phyloP scores from a whole-genome alignment of 371 early-diverging fungal species.

The Mucor velutinosus region DNA sequence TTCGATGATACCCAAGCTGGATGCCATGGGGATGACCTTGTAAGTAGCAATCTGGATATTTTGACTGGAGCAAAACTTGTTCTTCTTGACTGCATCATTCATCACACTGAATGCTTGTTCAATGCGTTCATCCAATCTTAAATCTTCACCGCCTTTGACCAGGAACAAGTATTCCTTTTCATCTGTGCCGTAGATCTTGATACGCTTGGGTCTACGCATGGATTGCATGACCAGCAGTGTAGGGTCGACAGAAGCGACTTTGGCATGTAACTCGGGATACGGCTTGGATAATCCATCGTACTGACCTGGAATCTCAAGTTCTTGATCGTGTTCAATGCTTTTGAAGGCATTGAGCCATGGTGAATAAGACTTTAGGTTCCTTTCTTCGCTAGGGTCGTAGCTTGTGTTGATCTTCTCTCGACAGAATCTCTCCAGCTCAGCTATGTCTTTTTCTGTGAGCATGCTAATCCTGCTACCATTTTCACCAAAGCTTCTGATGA shows the following conservation, averaged over 20 bases:
- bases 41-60: constrained; percentile 56
- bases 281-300: constrained; percentile 58
- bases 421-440: neutral
- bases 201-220: constrained; percentile 71
- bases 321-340: constrained; percentile 37
- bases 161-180: constrained; percentile 71
- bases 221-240: constrained; percentile 69
- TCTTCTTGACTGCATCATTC: constrained; percentile 67
- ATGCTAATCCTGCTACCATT: constrained; percentile 45
- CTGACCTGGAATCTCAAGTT: constrained; percentile 80
- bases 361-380: constrained; percentile 61
- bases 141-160: constrained; percentile 85
- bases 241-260: constrained; percentile 64
- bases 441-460: neutral
- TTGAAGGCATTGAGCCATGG: constrained; percentile 67
- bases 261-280: constrained; percentile 51
- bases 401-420: neutral
- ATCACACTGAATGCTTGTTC: constrained; percentile 75
- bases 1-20: constrained; percentile 68
- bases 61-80: constrained; percentile 55
- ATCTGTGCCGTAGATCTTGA: constrained; percentile 73
- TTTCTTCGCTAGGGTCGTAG: neutral
- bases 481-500: constrained; percentile 49
- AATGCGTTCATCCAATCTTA: constrained; percentile 79
- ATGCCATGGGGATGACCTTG: constrained; percentile 71